Conservation (phyloP, 2,329 filamentous ascomycete species). For the Tolypocladium guangdongense region DNA sequence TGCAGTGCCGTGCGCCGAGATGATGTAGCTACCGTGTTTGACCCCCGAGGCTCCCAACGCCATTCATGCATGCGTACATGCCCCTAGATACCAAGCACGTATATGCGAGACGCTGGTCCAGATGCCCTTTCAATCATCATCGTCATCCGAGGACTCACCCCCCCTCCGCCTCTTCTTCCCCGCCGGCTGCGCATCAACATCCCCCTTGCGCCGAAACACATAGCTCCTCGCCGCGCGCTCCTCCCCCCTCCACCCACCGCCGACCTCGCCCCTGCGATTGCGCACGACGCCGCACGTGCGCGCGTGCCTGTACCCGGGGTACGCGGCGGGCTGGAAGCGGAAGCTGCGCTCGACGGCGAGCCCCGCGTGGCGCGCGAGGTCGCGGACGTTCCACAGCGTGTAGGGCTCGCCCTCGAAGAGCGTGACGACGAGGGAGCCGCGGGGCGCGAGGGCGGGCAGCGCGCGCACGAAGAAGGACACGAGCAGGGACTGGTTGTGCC, state of each 20-base stretch:
- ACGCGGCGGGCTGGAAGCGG: conserved; percentile 52
- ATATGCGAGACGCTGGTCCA: neutral
- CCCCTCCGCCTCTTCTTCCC: conserved; percentile 21
- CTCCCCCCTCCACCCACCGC: conserved; percentile 31
- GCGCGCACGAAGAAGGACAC: conserved; percentile 55
- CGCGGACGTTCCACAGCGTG: conserved; percentile 86
- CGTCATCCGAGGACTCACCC: conserved; percentile 23
- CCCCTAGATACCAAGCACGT: neutral
- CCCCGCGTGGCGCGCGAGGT: conserved; percentile 70
- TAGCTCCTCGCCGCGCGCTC: conserved; percentile 42
- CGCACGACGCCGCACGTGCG: conserved; percentile 58
- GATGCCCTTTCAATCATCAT: conserved; percentile 3
- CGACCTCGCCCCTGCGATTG: conserved; percentile 32
- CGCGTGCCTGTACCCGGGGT: conserved; percentile 65
- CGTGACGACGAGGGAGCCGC: conserved; percentile 64
- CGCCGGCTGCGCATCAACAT: conserved; percentile 19
- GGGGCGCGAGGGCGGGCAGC: conserved; percentile 24
- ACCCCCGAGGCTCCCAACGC: neutral
- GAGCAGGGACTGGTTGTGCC: conserved; percentile 75
- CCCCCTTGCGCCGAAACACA: conserved; percentile 50
- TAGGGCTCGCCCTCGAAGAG: conserved; percentile 93
- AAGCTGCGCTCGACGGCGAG: conserved; percentile 62
- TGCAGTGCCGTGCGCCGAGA: neutral
- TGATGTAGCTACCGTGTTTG: neutral
- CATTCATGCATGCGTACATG: neutral